These are phyloP conservation scores for Dianthus caryophyllus DNA, from an alignment of 148 eudicot genomes.

Conservation along the genomic window DNA sequence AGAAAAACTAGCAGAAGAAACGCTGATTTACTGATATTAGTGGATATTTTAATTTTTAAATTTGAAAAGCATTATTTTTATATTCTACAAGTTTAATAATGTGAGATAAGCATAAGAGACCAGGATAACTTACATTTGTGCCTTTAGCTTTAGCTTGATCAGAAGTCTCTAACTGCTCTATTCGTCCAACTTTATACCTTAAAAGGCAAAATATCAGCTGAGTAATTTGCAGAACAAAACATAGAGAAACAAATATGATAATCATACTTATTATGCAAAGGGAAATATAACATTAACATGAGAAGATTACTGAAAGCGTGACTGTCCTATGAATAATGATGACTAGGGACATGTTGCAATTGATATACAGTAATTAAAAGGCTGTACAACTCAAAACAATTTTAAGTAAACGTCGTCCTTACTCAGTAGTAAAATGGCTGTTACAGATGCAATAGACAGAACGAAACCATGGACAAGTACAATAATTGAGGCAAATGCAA, in stretches of 20 bases:
- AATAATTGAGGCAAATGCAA: not conserved
- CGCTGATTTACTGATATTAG: not conserved
- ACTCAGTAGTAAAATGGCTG: not conserved
- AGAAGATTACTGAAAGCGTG: not conserved
- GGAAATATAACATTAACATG: not conserved
- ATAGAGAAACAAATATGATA: not conserved
- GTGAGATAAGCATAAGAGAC: not conserved
- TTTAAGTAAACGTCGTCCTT: not conserved
- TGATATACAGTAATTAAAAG: not conserved
- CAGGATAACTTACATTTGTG: constrained; percentile 53
- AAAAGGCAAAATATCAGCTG: constrained; percentile 14
- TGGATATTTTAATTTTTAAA: not conserved
- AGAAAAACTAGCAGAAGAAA: not conserved
- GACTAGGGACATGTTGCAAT: not conserved
- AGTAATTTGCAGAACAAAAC: not conserved
- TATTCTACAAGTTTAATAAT: not conserved
- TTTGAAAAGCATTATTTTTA: not conserved
- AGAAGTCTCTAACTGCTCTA: constrained; percentile 91
- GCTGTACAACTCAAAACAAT: too few relatives aligned
- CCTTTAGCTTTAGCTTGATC: constrained; percentile 95
- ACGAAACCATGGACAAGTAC: not conserved
- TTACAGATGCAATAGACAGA: not conserved
- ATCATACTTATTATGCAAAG: not conserved
- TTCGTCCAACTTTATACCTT: constrained; percentile 96
- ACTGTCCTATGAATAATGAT: not conserved